Percentiles rank a stretch among this genome's conserved stretches.
phyloP scores from a whole-genome alignment of 108 stramenopile species.

The Mediolabrus comicus region DNA sequence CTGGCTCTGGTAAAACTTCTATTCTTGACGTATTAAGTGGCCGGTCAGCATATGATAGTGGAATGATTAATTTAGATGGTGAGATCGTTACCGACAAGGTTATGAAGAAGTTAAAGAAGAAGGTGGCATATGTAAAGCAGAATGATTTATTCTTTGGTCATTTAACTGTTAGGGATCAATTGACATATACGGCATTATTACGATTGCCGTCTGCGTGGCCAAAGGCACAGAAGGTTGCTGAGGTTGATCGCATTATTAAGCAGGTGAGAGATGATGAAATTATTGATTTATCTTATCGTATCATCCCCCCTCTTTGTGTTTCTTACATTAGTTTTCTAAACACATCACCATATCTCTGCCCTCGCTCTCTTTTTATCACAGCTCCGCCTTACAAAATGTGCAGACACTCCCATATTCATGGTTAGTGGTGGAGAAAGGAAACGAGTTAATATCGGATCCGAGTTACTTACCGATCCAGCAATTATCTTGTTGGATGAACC shows the following conservation, averaged over 20 bases:
- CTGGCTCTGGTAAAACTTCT: constrained; percentile 69
- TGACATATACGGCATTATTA: constrained; percentile 69
- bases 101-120: constrained; percentile 58
- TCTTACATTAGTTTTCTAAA: not conserved
- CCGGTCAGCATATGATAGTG: constrained; percentile 50
- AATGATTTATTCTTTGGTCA: constrained; percentile 72
- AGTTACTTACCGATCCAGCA: constrained; percentile 68
- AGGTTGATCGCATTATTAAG: constrained; percentile 56
- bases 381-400: constrained; percentile 47
- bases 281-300: not conserved
- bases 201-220: constrained; percentile 46
- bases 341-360: not conserved
- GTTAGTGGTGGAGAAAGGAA: constrained; percentile 85
- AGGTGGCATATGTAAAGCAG: constrained; percentile 81
- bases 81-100: constrained; percentile 25
- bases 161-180: constrained; percentile 75
- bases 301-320: not conserved
- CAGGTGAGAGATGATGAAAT: constrained; percentile 27
- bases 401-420: constrained; percentile 59
- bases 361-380: not conserved
- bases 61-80: constrained; percentile 60
- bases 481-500: constrained; percentile 82
- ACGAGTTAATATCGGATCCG: constrained; percentile 79
- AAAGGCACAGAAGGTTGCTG: constrained; percentile 45
- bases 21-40: constrained; percentile 65